Evolutionary conservation across 495 filamentous ascomycete genomes (phyloP), one percentile per base, ranked within the genome.

Genomic region (Podospora bellae-mahoneyi): DNA sequence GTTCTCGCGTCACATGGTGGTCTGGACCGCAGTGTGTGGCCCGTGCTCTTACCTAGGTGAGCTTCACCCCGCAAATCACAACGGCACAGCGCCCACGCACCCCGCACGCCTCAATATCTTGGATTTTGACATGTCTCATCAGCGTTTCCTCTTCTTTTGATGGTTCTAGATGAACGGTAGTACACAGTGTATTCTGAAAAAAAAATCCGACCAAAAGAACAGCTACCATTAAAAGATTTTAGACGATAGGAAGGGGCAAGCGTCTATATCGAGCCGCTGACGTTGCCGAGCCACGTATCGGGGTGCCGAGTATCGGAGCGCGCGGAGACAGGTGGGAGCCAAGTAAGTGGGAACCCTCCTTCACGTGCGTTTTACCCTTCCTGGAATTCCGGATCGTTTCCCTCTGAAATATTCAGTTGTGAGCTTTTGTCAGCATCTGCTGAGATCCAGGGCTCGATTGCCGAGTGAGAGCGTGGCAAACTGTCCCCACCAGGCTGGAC

Each of bases 351-450:
- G 30, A 32, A 7, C 30, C 30, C 39, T 23, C 39, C 39, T 48
- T 48, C 39, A 48, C 23, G 6, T 58, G 55, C 55, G 55, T 58
- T 26, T 58, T 58, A 58, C 55, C 55, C 19, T 67, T 67, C 60
- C 30, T 62, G 66, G 66, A 67, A 67, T 60, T 67, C 18, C 66
- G 59, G 66, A 28, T 48, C 60, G 44, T 28, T 30, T 57, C 60
- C 28, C 23, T 3, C 7, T 7, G 28, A n/a, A 10, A 1, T 48
- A 2, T 48, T 48, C 30, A 32, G 30, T 48, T 48, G 39, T 48
- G 39, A 9, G 15, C 39, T 48, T 3, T 48, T 13, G 7, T 48
- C 39, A 48, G 39, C 15, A 10, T 48, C 39, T 48, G 39, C 53
- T 64, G 66, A 64, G 66, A 68, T 68, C 62, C 26, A 53, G 16